Base-by-base conservation (phyloP, 192 early-diverging fungal species). In the Linnemannia schmuckeri region DNA sequence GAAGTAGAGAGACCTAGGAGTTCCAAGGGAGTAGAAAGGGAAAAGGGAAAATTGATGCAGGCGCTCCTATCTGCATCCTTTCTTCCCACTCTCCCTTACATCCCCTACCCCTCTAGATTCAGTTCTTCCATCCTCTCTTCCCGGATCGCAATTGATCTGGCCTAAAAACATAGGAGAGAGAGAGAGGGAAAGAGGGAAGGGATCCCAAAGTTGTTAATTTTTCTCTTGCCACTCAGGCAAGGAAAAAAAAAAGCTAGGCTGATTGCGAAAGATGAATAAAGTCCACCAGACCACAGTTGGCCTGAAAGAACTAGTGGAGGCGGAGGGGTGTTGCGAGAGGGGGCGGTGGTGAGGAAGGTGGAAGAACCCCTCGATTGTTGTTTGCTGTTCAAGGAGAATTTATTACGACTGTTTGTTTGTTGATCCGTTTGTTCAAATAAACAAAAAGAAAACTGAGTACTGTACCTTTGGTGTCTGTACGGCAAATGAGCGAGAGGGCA, bases 401-500 rank as follows among this genome's bases (percentile, higher is more conserved):
- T 27, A 63, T 30, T 27, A n/a, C 18, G 47, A 2, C 24, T 55
- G 54, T 24, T 57, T 57, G 55, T 57, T 57, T 57, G n/a, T 57
- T n/a, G 24, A 57, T n/a, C 15, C 15, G 17, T 49, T 49, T 18
- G 47, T 57, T 22, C 10, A 12, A 44, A 44, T 44, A 44, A 44
- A 10, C 44, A 10, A 46, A 46, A 46, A 33, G 30, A 15, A 33
- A 8, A 15, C 13, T 66, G 55, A 27, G 12, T 30, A 66, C 33
- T 66, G 61, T 66, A 66, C 13, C 61, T 33, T 4, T 66, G 27
- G n/a, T 4, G 3, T 15, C 27, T 27, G 12, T 66, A 33, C 30
- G 61, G 61, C 61, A 66, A 66, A 66, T 66, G 61, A 66, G 61
- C 61, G 33, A 66, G 30, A 35, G 30, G 61, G 61, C 61, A 27